Percentiles rank a stretch among this genome's conserved stretches.
These are phyloP conservation scores for Neopestalotiopsis clavispora DNA, from an alignment of 2,329 filamentous ascomycete species.

Conservation along the genomic window DNA sequence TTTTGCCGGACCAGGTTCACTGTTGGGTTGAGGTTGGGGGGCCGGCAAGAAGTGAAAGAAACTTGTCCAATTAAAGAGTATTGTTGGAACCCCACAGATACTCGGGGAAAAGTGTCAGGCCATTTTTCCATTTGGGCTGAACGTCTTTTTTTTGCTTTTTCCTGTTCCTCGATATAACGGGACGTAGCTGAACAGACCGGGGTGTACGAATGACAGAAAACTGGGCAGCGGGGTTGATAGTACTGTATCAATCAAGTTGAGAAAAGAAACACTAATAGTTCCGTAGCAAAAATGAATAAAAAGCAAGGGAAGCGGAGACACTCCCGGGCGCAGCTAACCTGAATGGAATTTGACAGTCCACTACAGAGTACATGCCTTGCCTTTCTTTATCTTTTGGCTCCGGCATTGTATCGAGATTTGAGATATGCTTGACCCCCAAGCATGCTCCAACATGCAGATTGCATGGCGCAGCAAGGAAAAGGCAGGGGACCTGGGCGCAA, in stretches of 20 bases:
- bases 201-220: no score
- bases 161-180: no score
- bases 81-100: no score
- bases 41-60: no score
- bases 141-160: no score
- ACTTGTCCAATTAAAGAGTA: no score
- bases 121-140: no score
- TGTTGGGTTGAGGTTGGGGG: no score
- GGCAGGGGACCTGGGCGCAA: background rate
- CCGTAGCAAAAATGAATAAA: background rate
- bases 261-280: background rate
- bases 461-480: background rate
- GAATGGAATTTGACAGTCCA: background rate
- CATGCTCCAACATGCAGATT: background rate
- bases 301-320: background rate
- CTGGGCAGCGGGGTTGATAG: background rate
- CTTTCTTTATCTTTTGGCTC: background rate
- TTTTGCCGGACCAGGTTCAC: no score
- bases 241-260: background rate
- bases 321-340: background rate
- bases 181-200: no score
- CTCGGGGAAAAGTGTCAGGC: no score
- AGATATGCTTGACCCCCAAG: background rate
- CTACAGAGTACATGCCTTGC: no score
- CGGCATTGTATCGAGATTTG: background rate